These are phyloP conservation scores for Alternaria ventricosa DNA, from an alignment of 2,329 filamentous ascomycete species.

Conservation along the genomic window DNA sequence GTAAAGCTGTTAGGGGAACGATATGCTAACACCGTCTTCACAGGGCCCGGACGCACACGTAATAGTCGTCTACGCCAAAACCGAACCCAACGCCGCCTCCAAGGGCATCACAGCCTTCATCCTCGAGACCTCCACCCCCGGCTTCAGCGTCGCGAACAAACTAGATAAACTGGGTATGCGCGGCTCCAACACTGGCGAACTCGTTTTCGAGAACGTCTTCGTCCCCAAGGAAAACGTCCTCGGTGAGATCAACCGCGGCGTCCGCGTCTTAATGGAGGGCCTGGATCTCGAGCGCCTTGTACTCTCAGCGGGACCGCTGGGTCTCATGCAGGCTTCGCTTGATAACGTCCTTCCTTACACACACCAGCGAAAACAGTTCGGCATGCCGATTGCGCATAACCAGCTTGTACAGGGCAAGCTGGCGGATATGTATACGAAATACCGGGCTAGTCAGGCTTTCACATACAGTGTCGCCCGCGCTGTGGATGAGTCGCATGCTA, in stretches of 20 bases:
- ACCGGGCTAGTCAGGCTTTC: conserved; percentile 82
- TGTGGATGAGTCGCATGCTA: conserved; percentile 66
- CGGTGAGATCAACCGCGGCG: conserved; percentile 79
- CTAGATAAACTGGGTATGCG: conserved; percentile 99
- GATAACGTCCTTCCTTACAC: conserved; percentile 88
- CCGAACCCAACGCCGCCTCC: conserved; percentile 75
- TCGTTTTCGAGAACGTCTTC: conserved; percentile 89
- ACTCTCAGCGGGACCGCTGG: conserved; percentile 86
- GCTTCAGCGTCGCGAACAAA: conserved; percentile 88
- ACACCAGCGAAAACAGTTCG: conserved; percentile 89
- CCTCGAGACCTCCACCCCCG: conserved; percentile 71
- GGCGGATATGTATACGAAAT: conserved; percentile 97
- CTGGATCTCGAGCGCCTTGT: conserved; percentile 93
- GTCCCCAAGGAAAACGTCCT: conserved; percentile 83
- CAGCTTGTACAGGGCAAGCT: conserved; percentile 92
- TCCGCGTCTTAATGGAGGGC: conserved; percentile 93
- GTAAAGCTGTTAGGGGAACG: neutral
- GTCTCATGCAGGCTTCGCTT: conserved; percentile 90
- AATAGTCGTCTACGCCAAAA: conserved; percentile 97
- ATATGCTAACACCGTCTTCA: neutral
- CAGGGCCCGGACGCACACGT: conserved; percentile 85
- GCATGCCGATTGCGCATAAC: conserved; percentile 83
- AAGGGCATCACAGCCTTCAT: conserved; percentile 97
- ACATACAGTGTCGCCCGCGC: conserved; percentile 82
- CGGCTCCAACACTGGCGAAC: conserved; percentile 93